Base-by-base conservation (phyloP, 1,284 basidiomycete genomes). In the Flammula alnicola region DNA sequence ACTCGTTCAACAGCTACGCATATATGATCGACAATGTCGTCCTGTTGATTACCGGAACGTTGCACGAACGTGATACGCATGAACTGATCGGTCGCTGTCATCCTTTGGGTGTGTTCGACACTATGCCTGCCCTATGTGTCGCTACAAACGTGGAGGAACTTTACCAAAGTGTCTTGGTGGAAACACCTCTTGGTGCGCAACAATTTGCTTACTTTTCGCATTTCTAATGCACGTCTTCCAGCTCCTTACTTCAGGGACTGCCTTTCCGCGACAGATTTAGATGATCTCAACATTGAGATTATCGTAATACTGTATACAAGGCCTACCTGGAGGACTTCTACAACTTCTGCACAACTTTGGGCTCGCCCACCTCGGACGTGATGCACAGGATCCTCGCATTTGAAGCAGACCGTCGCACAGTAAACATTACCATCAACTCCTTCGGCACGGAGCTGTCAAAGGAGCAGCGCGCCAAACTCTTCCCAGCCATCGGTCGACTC, bases 11-110 rank as follows among this genome's bases (percentile, higher is more conserved):
- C 26, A 95, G 93, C 36, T 97, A 97, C 67, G 93, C 87, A 22
- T 99, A 99, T 75, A 99, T 99, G 97, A 99, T 99, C 64, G 97
- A 99, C 83, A 99, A 99, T 68, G 93, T 99, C 64, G 90, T 99
- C 55, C 81, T 99, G 43, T 82, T 99, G 63, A 99, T 99, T 56
- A 97, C 97, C 14, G 97, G 97, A 29, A 99, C 96, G 1, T 75
- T 99, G 31, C 96, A 99, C 65, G 96, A 98, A 70, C 81, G 97
- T 55, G 96, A 99, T 70, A 98, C 96, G 1, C 94, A 98, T 64
- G 97, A 99, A 67, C 81, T 99, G 7, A 75, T 99, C 31, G 93
- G 97, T 62, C 84, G 97, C 40, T 99, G 97, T 75, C 97, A 99
- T 66, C 97, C 97, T 0, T 78, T 99, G 12, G 97, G 97, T 16